Evolutionary conservation across 1,284 basidiomycete species (phyloP).

Genomic region (Leucoagaricus sp.): DNA sequence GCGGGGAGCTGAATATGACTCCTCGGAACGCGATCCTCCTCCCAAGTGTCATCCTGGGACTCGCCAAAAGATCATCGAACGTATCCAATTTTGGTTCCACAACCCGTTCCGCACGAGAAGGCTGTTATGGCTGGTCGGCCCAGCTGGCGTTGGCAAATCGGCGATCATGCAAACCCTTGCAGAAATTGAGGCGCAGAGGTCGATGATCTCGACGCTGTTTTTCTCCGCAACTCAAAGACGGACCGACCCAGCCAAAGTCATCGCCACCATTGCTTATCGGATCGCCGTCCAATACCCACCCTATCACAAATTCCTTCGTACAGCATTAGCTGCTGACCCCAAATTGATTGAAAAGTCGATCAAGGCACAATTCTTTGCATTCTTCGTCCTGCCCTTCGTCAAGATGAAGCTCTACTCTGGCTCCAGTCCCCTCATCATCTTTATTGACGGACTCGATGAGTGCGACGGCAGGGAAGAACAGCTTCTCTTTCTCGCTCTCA

Average conservation of each 20-base stretch:
- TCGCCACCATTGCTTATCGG: background rate
- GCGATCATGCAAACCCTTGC: conserved; percentile 6
- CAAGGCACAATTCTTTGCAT: background rate
- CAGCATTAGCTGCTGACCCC: background rate
- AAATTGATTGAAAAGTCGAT: background rate
- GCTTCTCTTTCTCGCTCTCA: background rate
- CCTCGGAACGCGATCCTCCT: background rate
- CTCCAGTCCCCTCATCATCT: background rate
- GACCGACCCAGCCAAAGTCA: background rate
- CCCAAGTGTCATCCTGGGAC: background rate
- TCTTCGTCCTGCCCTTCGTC: background rate
- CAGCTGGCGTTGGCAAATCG: conserved; percentile 1
- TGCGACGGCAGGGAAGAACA: background rate
- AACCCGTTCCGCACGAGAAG: background rate
- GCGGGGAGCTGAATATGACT: background rate
- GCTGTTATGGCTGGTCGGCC: background rate
- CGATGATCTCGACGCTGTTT: background rate
- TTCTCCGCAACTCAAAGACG: background rate
- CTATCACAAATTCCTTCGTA: background rate
- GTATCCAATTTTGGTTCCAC: background rate
- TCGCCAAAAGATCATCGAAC: background rate
- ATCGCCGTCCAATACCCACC: conserved; percentile 1
- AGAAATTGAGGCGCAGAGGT: background rate
- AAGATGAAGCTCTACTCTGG: background rate
- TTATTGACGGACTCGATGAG: background rate